Conservation (phyloP, 495 filamentous ascomycete species). For the Glarea lozoyensis region DNA sequence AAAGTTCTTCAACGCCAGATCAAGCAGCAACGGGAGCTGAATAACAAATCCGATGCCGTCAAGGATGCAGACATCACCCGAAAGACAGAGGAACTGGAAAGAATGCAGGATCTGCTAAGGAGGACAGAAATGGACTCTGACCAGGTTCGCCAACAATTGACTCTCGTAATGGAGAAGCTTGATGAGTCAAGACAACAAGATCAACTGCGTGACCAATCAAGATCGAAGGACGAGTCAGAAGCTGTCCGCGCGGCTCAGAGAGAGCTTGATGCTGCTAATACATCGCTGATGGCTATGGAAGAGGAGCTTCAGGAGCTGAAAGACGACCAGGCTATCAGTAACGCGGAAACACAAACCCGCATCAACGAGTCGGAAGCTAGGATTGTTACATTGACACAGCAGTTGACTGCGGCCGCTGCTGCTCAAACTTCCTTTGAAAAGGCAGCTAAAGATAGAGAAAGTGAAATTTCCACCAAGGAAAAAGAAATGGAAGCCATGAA, state of each 20-base stretch:
- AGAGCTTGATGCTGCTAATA: constrained; percentile 40
- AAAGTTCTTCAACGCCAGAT: constrained; percentile 77
- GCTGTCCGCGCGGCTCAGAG: constrained; percentile 32
- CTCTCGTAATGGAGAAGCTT: constrained; percentile 43
- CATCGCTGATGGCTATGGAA: constrained; percentile 34
- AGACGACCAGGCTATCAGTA: constrained; percentile 22
- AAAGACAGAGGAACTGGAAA: constrained; percentile 44
- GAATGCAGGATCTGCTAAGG: constrained; percentile 38
- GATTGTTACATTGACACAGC: constrained; percentile 25
- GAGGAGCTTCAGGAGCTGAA: constrained; percentile 31
- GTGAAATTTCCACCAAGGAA: constrained; percentile 29
- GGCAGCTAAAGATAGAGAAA: constrained; percentile 11
- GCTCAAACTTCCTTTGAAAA: constrained; percentile 23
- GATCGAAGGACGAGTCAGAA: constrained; percentile 26
- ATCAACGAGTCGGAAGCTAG: constrained; percentile 23
- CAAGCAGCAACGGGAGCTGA: constrained; percentile 85
- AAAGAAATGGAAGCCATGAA: constrained; percentile 67
- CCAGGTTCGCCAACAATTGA: constrained; percentile 34
- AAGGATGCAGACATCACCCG: constrained; percentile 46
- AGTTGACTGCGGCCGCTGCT: constrained; percentile 27
- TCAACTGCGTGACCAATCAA: constrained; percentile 15
- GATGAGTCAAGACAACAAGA: constrained; percentile 31
- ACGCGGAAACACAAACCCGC: constrained; percentile 22
- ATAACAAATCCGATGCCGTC: constrained; percentile 53
- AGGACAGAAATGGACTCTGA: constrained; percentile 39